phyloP scores from a whole-genome alignment of 257 asterid species.

The Solanum medicagineum region DNA sequence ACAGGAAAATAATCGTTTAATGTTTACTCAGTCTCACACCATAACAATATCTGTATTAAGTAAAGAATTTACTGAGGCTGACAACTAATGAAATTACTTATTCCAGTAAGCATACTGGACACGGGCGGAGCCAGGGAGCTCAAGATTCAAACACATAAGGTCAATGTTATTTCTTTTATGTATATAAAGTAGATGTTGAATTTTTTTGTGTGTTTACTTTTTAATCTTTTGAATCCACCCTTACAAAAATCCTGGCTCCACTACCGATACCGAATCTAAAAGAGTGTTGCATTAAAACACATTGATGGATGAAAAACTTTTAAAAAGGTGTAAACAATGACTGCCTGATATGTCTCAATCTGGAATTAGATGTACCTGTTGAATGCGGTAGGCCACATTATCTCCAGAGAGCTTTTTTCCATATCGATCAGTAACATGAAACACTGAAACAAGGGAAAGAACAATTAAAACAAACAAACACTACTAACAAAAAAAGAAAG shows the following conservation, averaged over 20 bases:
- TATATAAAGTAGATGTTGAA: not conserved
- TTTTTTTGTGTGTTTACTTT: not conserved
- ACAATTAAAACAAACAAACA: not conserved
- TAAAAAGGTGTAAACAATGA: not conserved
- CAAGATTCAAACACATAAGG: not conserved
- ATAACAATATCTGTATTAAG: not conserved
- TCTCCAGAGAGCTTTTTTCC: conserved; percentile 63
- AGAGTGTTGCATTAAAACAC: not conserved
- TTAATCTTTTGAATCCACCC: not conserved
- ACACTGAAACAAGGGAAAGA: conserved; percentile 34
- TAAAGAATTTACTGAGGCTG: not conserved
- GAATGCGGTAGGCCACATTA: conserved; percentile 47
- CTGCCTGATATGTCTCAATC: not conserved
- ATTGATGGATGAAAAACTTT: not conserved
- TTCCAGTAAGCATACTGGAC: not conserved
- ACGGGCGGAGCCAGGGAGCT: not conserved
- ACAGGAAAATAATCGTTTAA: not conserved
- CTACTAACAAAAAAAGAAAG: not conserved
- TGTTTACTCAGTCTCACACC: not conserved
- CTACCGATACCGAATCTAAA: not conserved
- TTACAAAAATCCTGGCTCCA: not conserved
- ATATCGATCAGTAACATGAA: conserved; percentile 70
- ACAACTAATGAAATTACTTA: not conserved
- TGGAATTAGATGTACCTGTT: conserved; percentile 35
- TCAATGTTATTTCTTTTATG: not conserved